Evolutionary conservation across 345 rosid genomes (phyloP).

Genomic region (Erodium maritimum): DNA sequence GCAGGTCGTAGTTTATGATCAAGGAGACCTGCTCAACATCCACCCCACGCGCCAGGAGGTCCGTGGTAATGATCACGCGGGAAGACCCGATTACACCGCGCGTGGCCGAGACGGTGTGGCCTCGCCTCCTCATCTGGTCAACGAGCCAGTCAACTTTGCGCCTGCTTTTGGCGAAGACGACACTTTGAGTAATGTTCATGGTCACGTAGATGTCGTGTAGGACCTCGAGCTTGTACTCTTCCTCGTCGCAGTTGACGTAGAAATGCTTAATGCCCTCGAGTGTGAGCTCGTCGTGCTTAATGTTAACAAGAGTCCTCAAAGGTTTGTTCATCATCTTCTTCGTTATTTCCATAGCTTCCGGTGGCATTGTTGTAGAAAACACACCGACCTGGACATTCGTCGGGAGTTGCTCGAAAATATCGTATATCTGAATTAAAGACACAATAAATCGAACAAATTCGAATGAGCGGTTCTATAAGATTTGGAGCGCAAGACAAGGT

Average conservation of each 20-base stretch:
- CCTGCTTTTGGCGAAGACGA: slow-evolving; percentile 42
- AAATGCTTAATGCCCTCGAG: too few species aligned
- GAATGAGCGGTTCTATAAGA: too few species aligned
- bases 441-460: too few species aligned
- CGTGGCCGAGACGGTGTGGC: slow-evolving; percentile 46
- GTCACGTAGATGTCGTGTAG: slow-evolving; percentile 20
- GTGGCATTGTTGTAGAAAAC: slow-evolving; percentile 54
- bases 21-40: slow-evolving; percentile 51
- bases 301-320: slow-evolving; percentile 39
- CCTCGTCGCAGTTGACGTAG: slow-evolving; percentile 32
- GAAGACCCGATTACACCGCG: slow-evolving; percentile 53
- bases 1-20: slow-evolving; percentile 44
- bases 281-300: slow-evolving; percentile 45
- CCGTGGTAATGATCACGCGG: slow-evolving; percentile 44
- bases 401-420: slow-evolving; percentile 46
- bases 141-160: slow-evolving; percentile 58
- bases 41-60: slow-evolving; percentile 43
- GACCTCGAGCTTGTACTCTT: slow-evolving; percentile 21
- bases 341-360: slow-evolving; percentile 43
- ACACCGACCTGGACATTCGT: slow-evolving; percentile 40
- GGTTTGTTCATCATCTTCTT: slow-evolving; percentile 46
- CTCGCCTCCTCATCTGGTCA: slow-evolving; percentile 34
- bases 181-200: slow-evolving; percentile 37
- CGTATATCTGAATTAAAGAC: slow-evolving; percentile 25
- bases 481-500: too few species aligned